phyloP scores from a whole-genome alignment of 257 asterid species.

The Cinchona pubescens region DNA sequence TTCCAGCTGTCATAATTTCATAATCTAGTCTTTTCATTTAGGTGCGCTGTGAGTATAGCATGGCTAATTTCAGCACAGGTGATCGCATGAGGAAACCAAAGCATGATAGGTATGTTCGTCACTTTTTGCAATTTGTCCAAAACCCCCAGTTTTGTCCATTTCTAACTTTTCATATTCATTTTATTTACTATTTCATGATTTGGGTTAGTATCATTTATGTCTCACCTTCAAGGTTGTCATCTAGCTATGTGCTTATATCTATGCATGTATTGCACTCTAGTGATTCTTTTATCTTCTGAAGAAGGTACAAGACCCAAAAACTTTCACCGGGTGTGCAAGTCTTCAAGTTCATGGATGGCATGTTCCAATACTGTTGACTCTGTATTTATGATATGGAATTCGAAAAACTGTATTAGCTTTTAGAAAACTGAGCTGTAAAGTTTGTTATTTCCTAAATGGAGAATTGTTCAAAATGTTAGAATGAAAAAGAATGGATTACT shows the following conservation, averaged over 20 bases:
- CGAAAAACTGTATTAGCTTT: background rate
- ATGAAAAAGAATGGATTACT: background rate
- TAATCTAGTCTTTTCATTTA: conserved; percentile 16
- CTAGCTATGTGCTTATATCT: background rate
- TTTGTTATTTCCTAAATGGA: background rate
- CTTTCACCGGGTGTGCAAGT: background rate
- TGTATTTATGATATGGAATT: background rate
- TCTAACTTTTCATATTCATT: background rate
- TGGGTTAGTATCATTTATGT: background rate
- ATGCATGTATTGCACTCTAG: background rate
- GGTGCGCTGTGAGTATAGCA: conserved; percentile 97
- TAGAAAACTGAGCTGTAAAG: background rate
- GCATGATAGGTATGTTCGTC: conserved; percentile 68
- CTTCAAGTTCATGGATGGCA: background rate
- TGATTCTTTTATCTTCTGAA: background rate
- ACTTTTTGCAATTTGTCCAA: background rate
- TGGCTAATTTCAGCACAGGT: conserved; percentile 99
- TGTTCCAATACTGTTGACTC: background rate
- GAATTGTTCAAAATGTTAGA: background rate
- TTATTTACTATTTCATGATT: background rate
- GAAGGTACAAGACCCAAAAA: background rate
- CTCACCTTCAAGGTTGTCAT: background rate
- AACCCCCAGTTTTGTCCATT: background rate
- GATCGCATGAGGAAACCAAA: conserved; percentile 90
- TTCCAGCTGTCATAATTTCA: background rate